Conservation (phyloP, 2,329 filamentous ascomycete genomes). For the Neospermospora avenae region DNA sequence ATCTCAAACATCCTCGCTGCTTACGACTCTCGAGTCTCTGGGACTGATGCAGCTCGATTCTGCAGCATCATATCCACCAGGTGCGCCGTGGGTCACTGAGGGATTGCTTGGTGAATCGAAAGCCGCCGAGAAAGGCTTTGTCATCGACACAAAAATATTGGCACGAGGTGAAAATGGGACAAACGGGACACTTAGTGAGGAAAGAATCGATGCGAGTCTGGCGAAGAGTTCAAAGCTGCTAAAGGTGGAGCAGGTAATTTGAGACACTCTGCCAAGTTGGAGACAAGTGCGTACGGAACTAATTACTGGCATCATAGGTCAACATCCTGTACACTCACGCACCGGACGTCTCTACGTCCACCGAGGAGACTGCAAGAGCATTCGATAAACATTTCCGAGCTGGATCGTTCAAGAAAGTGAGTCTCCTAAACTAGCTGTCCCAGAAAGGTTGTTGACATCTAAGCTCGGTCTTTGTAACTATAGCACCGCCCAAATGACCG, state of each 20-base stretch:
- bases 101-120: slow-evolving; percentile 11
- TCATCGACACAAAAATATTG: slow-evolving; percentile 16
- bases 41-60: slow-evolving; percentile 10
- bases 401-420: slow-evolving; percentile 11
- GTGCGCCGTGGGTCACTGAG: slow-evolving; percentile 13
- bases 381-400: slow-evolving; percentile 11
- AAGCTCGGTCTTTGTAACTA: slow-evolving; percentile 76
- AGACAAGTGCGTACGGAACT: background rate
- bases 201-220: slow-evolving; percentile 11
- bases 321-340: slow-evolving; percentile 79
- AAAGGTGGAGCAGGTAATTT: slow-evolving; percentile 49
- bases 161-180: background rate
- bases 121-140: slow-evolving; percentile 7
- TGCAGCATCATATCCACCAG: slow-evolving; percentile 10
- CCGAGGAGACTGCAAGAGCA: slow-evolving; percentile 59
- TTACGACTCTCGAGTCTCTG: background rate
- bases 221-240: slow-evolving; percentile 13
- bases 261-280: background rate
- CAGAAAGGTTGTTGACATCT: background rate
- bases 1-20: slow-evolving; percentile 1
- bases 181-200: background rate
- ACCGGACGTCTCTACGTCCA: slow-evolving; percentile 62
- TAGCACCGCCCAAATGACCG: slow-evolving; percentile 78
- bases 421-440: background rate
- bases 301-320: slow-evolving; percentile 38